These are phyloP conservation scores for Mortierella sp. DNA, from an alignment of 371 early-diverging fungal genomes.

Conservation along the genomic window DNA sequence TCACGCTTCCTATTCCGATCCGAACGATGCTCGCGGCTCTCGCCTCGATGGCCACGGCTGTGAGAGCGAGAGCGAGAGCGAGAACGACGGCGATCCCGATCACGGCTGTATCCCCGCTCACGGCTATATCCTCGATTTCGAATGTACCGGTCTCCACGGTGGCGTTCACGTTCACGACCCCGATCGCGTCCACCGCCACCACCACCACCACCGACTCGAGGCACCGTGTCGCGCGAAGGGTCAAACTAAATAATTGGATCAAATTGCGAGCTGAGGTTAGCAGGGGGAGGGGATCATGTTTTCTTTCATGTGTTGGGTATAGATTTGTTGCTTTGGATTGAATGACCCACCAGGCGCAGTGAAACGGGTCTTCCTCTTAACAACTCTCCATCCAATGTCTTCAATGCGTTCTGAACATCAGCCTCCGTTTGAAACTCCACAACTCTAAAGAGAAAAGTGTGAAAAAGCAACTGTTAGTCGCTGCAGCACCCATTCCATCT, in stretches of 20 bases:
- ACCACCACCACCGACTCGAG: constrained; percentile 57
- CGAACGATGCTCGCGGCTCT: not conserved
- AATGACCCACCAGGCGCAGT: constrained; percentile 78
- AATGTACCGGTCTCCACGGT: constrained; percentile 13
- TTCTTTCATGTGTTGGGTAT: not conserved
- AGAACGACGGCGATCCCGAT: constrained; percentile 33
- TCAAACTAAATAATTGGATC: constrained; percentile 29
- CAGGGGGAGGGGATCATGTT: not conserved
- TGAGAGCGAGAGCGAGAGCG: constrained; percentile 61
- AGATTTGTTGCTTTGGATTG: not conserved
- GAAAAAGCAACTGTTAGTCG: not conserved
- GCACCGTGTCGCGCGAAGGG: constrained; percentile 54
- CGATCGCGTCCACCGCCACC: constrained; percentile 40
- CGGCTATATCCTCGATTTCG: constrained; percentile 35
- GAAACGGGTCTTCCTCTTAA: constrained; percentile 83
- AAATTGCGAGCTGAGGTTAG: not conserved
- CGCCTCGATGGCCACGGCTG: constrained; percentile 25
- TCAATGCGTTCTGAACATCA: constrained; percentile 89
- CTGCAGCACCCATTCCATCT: not conserved
- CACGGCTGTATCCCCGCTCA: constrained; percentile 50
- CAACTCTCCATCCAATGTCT: constrained; percentile 87
- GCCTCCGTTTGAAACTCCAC: constrained; percentile 88
- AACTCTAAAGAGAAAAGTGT: constrained; percentile 66
- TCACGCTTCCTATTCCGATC: constrained; percentile 25
- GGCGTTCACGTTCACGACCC: constrained; percentile 22